Conservation (phyloP, 2,329 filamentous ascomycete genomes). For the Hymenoscyphus occultus region DNA sequence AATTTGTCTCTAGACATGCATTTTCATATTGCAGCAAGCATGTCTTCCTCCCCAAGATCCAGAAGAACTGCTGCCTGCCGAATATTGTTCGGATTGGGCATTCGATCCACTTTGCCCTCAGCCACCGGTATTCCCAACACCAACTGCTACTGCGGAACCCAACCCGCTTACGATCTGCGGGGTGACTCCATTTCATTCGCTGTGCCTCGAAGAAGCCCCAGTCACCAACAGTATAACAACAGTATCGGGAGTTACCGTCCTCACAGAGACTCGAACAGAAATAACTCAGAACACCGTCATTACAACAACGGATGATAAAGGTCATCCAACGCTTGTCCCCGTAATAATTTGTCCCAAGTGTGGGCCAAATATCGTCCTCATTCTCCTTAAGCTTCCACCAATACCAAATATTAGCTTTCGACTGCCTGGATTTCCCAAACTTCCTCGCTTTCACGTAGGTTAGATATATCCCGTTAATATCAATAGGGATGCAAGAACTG, state of each 20-base stretch:
- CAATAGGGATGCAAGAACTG: background rate
- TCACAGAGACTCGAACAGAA: background rate
- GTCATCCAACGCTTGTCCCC: background rate
- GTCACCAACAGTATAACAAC: conserved; percentile 8
- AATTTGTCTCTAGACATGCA: background rate
- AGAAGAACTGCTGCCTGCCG: background rate
- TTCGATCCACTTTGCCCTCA: conserved; percentile 5
- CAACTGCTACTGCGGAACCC: background rate
- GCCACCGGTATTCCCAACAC: conserved; percentile 3
- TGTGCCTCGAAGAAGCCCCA: background rate
- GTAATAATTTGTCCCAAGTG: conserved; percentile 6
- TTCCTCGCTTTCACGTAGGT: conserved; percentile 9
- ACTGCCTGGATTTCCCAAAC: conserved; percentile 5
- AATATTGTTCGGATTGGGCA: conserved; percentile 6
- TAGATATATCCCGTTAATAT: no score
- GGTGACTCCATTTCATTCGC: background rate
- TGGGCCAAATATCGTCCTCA: background rate
- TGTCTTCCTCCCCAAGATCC: background rate
- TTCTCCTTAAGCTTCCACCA: conserved; percentile 3
- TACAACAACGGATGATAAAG: conserved; percentile 8
- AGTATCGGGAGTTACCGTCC: background rate
- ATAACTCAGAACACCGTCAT: conserved; percentile 8
- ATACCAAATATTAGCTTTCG: conserved; percentile 9
- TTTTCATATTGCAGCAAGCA: background rate
- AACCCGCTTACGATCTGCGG: background rate